Base-by-base conservation (phyloP, 306 rosid species). In the Rosa lucieae region DNA sequence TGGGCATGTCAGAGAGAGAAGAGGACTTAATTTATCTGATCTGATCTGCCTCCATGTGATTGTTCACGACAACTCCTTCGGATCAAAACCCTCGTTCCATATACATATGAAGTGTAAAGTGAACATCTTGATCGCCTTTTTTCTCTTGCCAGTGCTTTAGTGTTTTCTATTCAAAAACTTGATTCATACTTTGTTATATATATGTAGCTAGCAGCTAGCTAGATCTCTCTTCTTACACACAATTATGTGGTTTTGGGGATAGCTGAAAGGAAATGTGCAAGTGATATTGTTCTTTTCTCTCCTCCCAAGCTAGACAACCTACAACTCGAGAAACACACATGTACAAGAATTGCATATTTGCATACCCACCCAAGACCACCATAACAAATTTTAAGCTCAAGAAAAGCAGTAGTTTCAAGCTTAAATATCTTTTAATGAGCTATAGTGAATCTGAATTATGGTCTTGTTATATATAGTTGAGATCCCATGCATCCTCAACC, bases 261-360 rank as follows among this genome's bases (percentile, higher is more conserved):
- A 61, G 32, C 75, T 14, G 26, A 48, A 48, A 72, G 39, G 18
- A 12, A 70, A 13, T 42, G 80, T 82, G 70, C 52, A 10, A 6
- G n/a, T 35, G 53, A 55, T 61, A 82, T 83, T 84, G 96, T 88
- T 87, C 93, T 86, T 88, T 87, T 72, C 94, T 88, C 98, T 86
- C 79, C 26, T 91, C 91, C 75, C 84, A 91, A 91, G 97, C 69
- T 63, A 63, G 69, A 87, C 89, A 89, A 81, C 89, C 85, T 83
- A 75, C 83, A 51, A 73, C 82, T 80, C 92, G 86, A 87, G 88
- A 85, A 89, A 85, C 82, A 84, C 82, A 73, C 12, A 9, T 59
- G 48, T 12, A 42, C 63, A 40, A 51, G 79, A 77, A 29, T 44
- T 43, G 44, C 37, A 32, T 32, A 32, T 32, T 48, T 65, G 68